These are phyloP conservation scores for Auricularia sp. DNA, from an alignment of 768 basidiomycete genomes.

Conservation along the genomic window DNA sequence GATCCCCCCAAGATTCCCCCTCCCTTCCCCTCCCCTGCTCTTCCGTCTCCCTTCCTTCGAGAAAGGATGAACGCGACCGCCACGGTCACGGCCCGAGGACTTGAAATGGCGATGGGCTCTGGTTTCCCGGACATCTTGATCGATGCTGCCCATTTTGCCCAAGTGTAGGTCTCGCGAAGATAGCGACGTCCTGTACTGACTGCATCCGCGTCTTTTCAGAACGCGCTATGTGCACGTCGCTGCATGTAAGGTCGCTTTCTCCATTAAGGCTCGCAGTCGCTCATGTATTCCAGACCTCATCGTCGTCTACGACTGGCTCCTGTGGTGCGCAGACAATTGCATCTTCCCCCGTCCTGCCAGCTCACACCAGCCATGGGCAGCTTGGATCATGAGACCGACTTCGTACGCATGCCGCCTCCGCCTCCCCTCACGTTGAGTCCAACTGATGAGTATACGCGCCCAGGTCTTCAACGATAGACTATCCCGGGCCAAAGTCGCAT, in stretches of 20 bases:
- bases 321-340: neutral
- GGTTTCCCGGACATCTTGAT: neutral
- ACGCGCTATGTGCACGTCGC: neutral
- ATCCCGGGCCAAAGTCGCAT: neutral
- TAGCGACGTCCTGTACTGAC: neutral
- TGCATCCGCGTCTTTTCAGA: neutral
- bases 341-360: neutral
- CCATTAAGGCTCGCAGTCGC: neutral
- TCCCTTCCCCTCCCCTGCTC: too few species aligned
- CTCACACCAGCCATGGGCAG: neutral
- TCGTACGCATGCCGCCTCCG: neutral
- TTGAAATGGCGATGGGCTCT: neutral
- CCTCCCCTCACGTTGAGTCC: neutral
- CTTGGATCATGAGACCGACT: neutral
- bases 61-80: neutral
- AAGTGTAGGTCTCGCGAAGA: neutral
- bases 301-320: neutral
- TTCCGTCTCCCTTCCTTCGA: too few species aligned
- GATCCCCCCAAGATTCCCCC: too few species aligned
- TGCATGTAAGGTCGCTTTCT: neutral
- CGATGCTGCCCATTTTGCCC: neutral
- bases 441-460: neutral
- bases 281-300: neutral
- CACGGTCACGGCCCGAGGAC: neutral
- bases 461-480: neutral